Base-by-base conservation (phyloP, 1,284 basidiomycete species). In the Phaffia rhodozyma region DNA sequence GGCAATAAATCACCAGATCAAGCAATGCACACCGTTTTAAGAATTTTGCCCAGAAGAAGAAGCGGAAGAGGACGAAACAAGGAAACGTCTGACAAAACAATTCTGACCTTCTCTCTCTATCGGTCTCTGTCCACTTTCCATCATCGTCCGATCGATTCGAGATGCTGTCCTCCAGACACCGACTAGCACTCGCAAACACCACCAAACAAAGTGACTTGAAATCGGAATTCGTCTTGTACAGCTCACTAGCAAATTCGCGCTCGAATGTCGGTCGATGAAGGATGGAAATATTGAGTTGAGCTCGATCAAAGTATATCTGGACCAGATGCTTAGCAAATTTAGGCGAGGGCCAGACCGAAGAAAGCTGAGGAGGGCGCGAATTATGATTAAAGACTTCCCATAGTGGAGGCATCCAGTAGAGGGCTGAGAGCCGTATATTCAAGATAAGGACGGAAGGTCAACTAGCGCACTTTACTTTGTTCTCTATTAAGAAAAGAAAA, bases 251-350 rank as follows among this genome's bases (percentile, higher is more conserved):
- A 53, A 87, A 74, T 53, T 80, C 77, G n/a, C 76, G 75, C 66
- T 87, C 82, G 68, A 93, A 91, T 29, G 83, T 84, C 1, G 83
- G 83, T 0, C 83, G 82, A 71, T 93, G 90, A 3, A 94, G 76
- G n/a, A 92, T 76, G 4, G 89, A 87, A 38, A 82, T 75, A 67
- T 83, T 79, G 3, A 74, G 69, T 71, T 91, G 88, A 68, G 82
- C 73, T 56, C 82, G 71, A 0, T 69, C 68, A 71, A 92, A 93
- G 72, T 85, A 92, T 9, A 83, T 76, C 29, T 85, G 81, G 67
- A 91, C 78, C 32, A 94, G 81, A 0, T 70, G 70, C 1, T 71
- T 68, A 18, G 85, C 79, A 9, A 93, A 78, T 65, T 88, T 85
- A 25, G 74, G 71, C 21, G 71, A 68, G 0, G 76, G 76, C 75